These are phyloP conservation scores for Cladosporium sp. DNA, from an alignment of 2,329 filamentous ascomycete genomes.

Conservation along the genomic window DNA sequence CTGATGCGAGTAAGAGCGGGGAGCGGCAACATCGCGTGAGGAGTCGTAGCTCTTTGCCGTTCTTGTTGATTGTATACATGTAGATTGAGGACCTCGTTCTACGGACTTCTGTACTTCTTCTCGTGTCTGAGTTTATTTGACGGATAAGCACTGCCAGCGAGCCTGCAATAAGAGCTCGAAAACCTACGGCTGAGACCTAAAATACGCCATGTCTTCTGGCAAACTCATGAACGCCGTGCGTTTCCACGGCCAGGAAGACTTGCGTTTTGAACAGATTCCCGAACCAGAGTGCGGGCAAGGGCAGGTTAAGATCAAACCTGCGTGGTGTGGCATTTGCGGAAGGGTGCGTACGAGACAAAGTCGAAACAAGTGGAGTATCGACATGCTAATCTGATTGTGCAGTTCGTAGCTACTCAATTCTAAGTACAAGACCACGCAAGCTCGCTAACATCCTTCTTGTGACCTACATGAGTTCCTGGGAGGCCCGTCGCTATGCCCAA, in stretches of 20 bases:
- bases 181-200: neutral
- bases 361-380: neutral
- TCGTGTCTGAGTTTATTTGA: neutral
- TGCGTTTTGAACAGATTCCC: slow-evolving; percentile 40
- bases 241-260: slow-evolving; percentile 42
- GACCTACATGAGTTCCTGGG: slow-evolving; percentile 41
- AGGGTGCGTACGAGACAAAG: slow-evolving; percentile 15
- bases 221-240: slow-evolving; percentile 41
- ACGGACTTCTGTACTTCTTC: neutral
- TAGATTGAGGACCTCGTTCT: neutral
- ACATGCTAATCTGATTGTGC: neutral
- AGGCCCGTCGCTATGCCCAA: slow-evolving; percentile 47
- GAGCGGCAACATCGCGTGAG: neutral
- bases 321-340: slow-evolving; percentile 41
- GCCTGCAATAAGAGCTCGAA: neutral
- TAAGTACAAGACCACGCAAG: neutral
- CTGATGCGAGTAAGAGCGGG: slow-evolving; percentile 3
- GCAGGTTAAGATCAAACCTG: slow-evolving; percentile 41
- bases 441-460: slow-evolving; percentile 17
- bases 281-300: slow-evolving; percentile 38
- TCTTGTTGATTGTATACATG: neutral
- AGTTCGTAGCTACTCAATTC: neutral
- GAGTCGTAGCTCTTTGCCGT: neutral
- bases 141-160: neutral
- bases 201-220: neutral